Evolutionary conservation across 768 basidiomycete genomes (phyloP).

Genomic region (Hypholoma fasciculare): DNA sequence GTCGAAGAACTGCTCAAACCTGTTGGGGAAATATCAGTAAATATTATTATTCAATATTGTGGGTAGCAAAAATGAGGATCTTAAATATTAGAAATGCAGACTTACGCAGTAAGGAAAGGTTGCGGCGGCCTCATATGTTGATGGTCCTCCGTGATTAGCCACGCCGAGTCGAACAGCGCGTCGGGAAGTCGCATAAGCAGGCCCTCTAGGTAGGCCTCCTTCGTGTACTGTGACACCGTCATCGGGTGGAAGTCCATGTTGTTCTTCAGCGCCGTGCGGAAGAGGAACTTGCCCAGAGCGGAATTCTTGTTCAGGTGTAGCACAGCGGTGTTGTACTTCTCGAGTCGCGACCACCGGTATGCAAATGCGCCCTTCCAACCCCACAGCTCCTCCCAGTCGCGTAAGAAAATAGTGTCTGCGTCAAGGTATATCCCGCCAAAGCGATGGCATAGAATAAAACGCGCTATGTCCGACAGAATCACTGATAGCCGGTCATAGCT

Average conservation of each 20-base stretch:
- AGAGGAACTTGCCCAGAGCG: conserved; percentile 89
- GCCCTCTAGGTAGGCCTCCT: conserved; percentile 84
- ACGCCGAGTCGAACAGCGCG: conserved; percentile 95
- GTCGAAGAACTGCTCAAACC: conserved; percentile 89
- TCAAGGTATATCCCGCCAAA: conserved; percentile 97
- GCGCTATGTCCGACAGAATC: conserved; percentile 94
- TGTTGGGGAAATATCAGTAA: conserved; percentile 24
- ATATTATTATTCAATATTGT: background rate
- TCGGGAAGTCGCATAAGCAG: conserved; percentile 89
- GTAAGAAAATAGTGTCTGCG: conserved; percentile 91
- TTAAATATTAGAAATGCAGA: conserved; percentile 6
- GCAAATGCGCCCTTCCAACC: conserved; percentile 97
- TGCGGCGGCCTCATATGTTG: conserved; percentile 93
- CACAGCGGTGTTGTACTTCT: conserved; percentile 96
- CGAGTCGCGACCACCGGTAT: conserved; percentile 91
- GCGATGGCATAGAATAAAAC: conserved; percentile 95
- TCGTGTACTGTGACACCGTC: conserved; percentile 88
- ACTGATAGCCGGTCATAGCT: conserved; percentile 91
- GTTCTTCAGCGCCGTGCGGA: conserved; percentile 93
- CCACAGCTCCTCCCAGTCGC: conserved; percentile 99
- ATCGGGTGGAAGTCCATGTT: conserved; percentile 96
- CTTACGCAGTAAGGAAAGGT: conserved; percentile 87
- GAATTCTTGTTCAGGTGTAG: conserved; percentile 91
- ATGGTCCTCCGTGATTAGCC: conserved; percentile 91
- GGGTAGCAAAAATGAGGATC: background rate